Conservation (phyloP, 1,284 basidiomycete genomes). For the Paramarasmius palmivorus region DNA sequence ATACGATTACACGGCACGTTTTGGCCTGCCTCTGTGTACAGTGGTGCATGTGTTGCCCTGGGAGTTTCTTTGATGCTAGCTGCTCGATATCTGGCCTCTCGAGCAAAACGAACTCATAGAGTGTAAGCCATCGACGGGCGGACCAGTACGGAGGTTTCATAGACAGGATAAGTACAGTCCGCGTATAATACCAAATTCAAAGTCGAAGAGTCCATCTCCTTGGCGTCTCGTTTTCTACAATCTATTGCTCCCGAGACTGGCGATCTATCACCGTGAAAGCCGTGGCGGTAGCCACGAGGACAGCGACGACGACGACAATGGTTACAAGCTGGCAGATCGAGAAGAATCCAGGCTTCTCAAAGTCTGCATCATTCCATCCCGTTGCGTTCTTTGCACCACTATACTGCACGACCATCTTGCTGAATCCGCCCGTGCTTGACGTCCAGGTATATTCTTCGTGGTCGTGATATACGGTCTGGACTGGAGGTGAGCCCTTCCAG, state of each 20-base stretch:
- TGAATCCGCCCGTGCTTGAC: conserved; percentile 1
- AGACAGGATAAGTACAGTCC: background rate
- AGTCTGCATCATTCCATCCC: conserved; percentile 4
- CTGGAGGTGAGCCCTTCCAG: background rate
- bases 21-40: conserved; percentile 18
- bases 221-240: too few relatives aligned
- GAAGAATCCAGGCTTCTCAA: background rate
- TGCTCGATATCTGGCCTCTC: conserved; percentile 4
- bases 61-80: conserved; percentile 17
- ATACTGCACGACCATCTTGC: conserved; percentile 3
- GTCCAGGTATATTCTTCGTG: conserved; percentile 5
- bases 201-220: too few relatives aligned
- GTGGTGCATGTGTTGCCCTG: conserved; percentile 15
- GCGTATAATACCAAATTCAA: background rate
- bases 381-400: conserved; percentile 5
- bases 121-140: background rate
- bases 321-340: background rate
- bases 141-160: background rate
- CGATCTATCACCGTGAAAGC: too few relatives aligned
- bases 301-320: background rate
- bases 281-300: background rate
- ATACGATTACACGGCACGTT: conserved; percentile 15
- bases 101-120: background rate
- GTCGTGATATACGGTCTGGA: conserved; percentile 1
- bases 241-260: too few relatives aligned